Percentiles rank a stretch among this genome's conserved stretches.
Conservation (phyloP, 1,284 basidiomycete genomes). For the Rhodotorula sp. region DNA sequence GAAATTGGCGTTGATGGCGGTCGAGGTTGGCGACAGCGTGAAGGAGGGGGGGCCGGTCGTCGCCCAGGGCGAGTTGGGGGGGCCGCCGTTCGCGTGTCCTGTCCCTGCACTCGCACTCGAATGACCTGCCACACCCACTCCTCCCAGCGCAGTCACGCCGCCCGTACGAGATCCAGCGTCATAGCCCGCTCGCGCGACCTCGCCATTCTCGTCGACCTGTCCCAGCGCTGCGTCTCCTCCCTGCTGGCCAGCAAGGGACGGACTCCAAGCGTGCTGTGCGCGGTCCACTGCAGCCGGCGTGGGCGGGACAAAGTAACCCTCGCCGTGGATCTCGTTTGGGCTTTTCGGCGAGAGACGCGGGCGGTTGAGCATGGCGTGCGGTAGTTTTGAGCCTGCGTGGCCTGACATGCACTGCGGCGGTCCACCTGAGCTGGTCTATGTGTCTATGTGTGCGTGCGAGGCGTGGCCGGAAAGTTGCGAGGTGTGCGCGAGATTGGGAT, state of each 20-base stretch:
- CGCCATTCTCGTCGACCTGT: not conserved
- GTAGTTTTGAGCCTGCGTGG: not conserved
- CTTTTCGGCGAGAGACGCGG: conserved; percentile 8
- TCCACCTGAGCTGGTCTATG: too few species aligned
- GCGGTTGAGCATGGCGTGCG: not conserved
- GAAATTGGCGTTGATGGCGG: conserved; percentile 25
- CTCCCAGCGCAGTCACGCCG: not conserved
- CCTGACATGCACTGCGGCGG: too few species aligned
- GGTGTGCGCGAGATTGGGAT: not conserved
- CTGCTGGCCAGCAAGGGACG: not conserved
- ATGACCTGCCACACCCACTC: not conserved
- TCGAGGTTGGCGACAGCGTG: conserved; percentile 16
- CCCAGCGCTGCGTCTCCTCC: not conserved
- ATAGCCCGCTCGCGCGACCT: not conserved
- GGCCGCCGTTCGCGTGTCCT: not conserved
- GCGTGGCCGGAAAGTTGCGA: not conserved
- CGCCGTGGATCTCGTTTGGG: not conserved
- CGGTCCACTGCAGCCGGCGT: not conserved
- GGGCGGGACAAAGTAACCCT: conserved; percentile 15
- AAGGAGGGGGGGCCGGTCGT: not conserved
- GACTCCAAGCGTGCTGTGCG: not conserved
- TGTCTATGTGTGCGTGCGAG: not conserved
- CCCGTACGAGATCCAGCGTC: not conserved
- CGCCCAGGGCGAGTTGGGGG: not conserved
- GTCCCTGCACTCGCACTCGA: not conserved